Conservation (phyloP, 331 rosid genomes). For the Dryas integrifolia region DNA sequence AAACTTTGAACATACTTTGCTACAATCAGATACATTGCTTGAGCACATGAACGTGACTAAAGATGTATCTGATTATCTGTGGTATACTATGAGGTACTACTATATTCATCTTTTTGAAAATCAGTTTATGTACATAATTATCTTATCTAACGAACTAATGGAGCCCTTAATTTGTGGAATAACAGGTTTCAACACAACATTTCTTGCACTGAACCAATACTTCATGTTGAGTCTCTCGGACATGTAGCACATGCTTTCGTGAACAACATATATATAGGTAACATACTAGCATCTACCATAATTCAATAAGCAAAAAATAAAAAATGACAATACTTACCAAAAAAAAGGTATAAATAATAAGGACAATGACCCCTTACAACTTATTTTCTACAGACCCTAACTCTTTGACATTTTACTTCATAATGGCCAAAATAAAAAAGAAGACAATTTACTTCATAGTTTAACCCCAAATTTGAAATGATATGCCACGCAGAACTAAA, state of each 20-base stretch:
- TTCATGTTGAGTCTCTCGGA: conserved; percentile 48
- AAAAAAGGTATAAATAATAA: too few species aligned
- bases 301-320: too few species aligned
- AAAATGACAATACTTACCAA: too few species aligned
- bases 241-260: conserved; percentile 67
- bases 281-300: background rate
- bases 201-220: conserved; percentile 50
- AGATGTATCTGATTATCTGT: conserved; percentile 40
- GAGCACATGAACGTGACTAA: conserved; percentile 44
- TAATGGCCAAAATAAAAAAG: too few species aligned
- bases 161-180: background rate
- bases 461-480: too few species aligned
- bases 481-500: too few species aligned
- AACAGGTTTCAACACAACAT: conserved; percentile 50
- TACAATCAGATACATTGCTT: conserved; percentile 49
- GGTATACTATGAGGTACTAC: conserved; percentile 58
- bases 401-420: too few species aligned
- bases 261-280: conserved; percentile 49
- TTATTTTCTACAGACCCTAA: too few species aligned
- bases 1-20: conserved; percentile 32
- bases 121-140: background rate
- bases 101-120: background rate
- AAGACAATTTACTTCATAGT: too few species aligned
- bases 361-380: too few species aligned
- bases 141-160: too few species aligned